A percentile compares a stretch with the other conserved stretches of the same genome.
phyloP scores from a whole-genome alignment of 805 yeast species.

The Metschnikowia shivogae region DNA sequence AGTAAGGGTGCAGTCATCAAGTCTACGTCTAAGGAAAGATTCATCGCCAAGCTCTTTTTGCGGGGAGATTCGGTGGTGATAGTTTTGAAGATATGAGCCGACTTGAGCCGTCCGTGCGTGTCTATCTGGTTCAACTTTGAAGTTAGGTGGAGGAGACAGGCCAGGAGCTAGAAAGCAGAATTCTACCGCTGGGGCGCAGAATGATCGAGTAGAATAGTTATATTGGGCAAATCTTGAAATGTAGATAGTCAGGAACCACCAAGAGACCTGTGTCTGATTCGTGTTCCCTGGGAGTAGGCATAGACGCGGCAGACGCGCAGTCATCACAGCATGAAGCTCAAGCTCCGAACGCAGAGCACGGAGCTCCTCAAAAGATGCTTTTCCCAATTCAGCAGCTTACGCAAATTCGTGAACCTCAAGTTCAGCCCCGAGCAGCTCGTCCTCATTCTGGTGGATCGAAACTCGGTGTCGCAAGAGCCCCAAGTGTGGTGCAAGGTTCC shows the following conservation, averaged over 20 bases:
- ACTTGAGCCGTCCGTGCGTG: background rate
- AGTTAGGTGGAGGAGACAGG: too few species aligned
- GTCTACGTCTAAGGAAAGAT: conserved; percentile 61
- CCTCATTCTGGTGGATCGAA: conserved; percentile 43
- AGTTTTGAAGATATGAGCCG: conserved; percentile 49
- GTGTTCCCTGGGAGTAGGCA: too few species aligned
- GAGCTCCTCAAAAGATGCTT: conserved; percentile 36
- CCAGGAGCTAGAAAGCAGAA: too few species aligned
- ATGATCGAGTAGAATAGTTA: too few species aligned
- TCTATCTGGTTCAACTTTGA: too few species aligned
- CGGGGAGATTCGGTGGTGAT: conserved; percentile 96
- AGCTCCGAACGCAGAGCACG: conserved; percentile 24
- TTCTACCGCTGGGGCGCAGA: too few species aligned
- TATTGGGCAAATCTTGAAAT: too few species aligned
- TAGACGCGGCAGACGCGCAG: conserved; percentile 4
- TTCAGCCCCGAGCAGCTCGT: conserved; percentile 48
- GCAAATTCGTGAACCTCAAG: conserved; percentile 54
- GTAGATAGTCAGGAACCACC: too few species aligned
- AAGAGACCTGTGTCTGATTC: too few species aligned
- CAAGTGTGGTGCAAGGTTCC: conserved; percentile 64
- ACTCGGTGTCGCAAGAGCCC: conserved; percentile 50
- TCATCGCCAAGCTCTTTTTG: conserved; percentile 81
- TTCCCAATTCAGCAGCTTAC: conserved; percentile 45
- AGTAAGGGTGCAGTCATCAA: conserved; percentile 70
- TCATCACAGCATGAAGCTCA: conserved; percentile 22